A percentile compares a stretch with the other conserved stretches of the same genome.
These are phyloP conservation scores for Kappamyces sp. DNA, from an alignment of 192 early-diverging fungal genomes.

Conservation along the genomic window DNA sequence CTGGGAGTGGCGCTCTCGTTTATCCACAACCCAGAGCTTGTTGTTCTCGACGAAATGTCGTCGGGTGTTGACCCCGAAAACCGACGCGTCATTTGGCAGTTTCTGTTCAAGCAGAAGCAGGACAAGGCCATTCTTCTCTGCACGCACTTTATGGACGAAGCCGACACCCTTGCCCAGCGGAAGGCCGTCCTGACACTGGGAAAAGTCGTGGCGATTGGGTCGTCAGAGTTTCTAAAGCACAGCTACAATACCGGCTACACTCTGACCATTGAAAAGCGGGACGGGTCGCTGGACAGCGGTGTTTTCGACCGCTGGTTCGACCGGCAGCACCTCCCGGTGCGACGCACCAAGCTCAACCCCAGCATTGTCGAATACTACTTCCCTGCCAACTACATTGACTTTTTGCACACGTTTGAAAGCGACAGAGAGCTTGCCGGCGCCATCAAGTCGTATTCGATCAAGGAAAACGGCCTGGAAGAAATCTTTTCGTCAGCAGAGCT, in stretches of 20 bases:
- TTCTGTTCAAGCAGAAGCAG: constrained; percentile 7
- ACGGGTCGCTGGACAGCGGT: background rate
- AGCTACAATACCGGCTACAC: constrained; percentile 11
- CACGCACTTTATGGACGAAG: constrained; percentile 15
- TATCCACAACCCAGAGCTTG: constrained; percentile 57
- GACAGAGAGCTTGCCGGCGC: background rate
- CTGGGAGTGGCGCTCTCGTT: constrained; percentile 66
- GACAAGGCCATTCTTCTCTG: constrained; percentile 1
- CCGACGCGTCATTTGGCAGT: constrained; percentile 30
- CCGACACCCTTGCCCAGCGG: background rate
- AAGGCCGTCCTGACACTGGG: too few relatives aligned
- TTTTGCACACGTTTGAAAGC: constrained; percentile 1
- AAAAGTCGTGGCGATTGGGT: background rate
- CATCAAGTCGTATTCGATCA: background rate
- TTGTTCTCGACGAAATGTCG: constrained; percentile 52
- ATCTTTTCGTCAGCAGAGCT: constrained; percentile 5
- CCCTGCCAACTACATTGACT: background rate
- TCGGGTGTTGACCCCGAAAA: constrained; percentile 45
- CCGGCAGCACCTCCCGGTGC: background rate
- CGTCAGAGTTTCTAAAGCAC: constrained; percentile 2
- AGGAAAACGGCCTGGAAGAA: constrained; percentile 12
- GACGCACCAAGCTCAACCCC: background rate
- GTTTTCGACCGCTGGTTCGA: constrained; percentile 1
- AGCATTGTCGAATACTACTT: background rate
- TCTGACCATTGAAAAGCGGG: background rate